These are phyloP conservation scores for Castanea mollissima DNA, from an alignment of 306 rosid species.

Conservation along the genomic window DNA sequence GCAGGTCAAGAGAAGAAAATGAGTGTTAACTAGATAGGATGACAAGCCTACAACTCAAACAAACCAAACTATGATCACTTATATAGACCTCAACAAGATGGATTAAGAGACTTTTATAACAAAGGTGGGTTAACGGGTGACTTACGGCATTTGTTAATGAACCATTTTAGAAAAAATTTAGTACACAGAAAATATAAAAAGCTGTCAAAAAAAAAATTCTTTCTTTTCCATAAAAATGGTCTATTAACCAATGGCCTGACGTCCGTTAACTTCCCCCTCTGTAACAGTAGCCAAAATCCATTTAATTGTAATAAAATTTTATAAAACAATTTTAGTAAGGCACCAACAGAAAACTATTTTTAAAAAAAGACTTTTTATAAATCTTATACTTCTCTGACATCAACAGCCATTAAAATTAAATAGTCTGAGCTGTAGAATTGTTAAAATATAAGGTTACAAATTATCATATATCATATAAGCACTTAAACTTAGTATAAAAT, in stretches of 20 bases:
- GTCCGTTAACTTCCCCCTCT: too few relatives aligned
- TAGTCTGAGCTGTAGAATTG: not conserved
- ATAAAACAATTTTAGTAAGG: not conserved
- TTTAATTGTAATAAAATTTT: not conserved
- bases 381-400: not conserved
- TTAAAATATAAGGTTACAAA: too few relatives aligned
- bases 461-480: too few relatives aligned
- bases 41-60: not conserved
- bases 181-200: too few relatives aligned
- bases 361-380: not conserved
- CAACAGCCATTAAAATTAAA: not conserved
- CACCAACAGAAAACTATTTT: not conserved
- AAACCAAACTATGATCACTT: not conserved
- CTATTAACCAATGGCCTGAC: too few relatives aligned
- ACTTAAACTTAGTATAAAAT: not conserved
- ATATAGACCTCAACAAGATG: not conserved
- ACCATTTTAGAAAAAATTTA: too few relatives aligned
- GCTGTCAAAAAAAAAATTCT: rapidly evolving
- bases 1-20: not conserved
- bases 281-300: not conserved
- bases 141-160: too few relatives aligned
- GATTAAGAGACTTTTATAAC: too few relatives aligned
- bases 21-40: not conserved
- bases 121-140: rapidly evolving
- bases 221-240: too few relatives aligned